Conservation (phyloP, 345 rosid genomes). For the Iberis pinnata region DNA sequence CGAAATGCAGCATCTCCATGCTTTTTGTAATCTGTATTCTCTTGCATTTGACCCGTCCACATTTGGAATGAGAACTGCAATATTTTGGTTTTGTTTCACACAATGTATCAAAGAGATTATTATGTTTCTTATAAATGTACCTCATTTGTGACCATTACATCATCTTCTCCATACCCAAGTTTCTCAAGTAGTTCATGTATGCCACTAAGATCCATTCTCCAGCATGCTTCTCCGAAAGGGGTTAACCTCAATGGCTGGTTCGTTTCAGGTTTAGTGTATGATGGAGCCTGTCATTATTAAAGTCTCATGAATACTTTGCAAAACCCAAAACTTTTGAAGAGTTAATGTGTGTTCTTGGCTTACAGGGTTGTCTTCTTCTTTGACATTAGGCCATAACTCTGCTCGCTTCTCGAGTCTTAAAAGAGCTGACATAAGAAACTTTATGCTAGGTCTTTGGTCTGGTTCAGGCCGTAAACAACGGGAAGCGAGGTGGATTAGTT, state of each 20-base stretch:
- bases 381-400: slow-evolving; percentile 44
- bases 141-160: slow-evolving; percentile 83
- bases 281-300: slow-evolving; percentile 50
- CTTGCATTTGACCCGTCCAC: slow-evolving; percentile 98
- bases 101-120: background rate
- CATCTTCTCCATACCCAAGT: slow-evolving; percentile 90
- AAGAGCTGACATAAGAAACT: slow-evolving; percentile 70
- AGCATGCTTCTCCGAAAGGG: slow-evolving; percentile 82
- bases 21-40: slow-evolving; percentile 77
- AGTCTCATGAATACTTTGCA: slow-evolving; percentile 3
- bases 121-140: slow-evolving; percentile 29
- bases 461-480: slow-evolving; percentile 87
- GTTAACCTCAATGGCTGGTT: slow-evolving; percentile 45
- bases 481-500: slow-evolving; percentile 73
- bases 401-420: slow-evolving; percentile 75
- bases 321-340: slow-evolving; percentile 2
- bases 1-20: slow-evolving; percentile 89
- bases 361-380: slow-evolving; percentile 22
- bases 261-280: slow-evolving; percentile 42
- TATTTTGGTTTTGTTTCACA: background rate
- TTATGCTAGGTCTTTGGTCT: slow-evolving; percentile 92
- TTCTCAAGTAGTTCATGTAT: slow-evolving; percentile 79
- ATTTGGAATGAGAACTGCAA: slow-evolving; percentile 89
- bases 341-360: slow-evolving; percentile 11
- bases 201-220: slow-evolving; percentile 76